Evolutionary conservation across 108 stramenopile genomes (phyloP).

Genomic region (Cyclotella choctawhatcheeana): DNA sequence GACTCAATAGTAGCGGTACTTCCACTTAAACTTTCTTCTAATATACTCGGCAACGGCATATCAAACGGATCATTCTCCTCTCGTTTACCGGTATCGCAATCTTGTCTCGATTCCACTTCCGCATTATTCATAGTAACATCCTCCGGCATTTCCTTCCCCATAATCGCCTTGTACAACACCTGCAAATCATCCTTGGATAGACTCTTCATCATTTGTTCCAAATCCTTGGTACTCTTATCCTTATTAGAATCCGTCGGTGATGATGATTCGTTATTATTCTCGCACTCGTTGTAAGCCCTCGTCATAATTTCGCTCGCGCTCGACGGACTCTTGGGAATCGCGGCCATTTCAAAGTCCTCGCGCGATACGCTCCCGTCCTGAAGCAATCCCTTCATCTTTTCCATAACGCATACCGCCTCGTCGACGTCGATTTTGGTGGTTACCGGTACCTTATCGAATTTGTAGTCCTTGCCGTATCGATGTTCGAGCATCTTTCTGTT

Average conservation of each 20-base stretch:
- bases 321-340: background rate
- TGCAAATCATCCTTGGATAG: constrained; percentile 13
- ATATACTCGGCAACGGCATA: constrained; percentile 10
- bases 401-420: constrained; percentile 8
- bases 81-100: background rate
- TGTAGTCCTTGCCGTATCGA: constrained; percentile 13
- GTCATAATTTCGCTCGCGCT: too few species aligned
- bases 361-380: background rate
- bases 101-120: background rate
- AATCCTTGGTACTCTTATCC: background rate
- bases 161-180: constrained; percentile 15
- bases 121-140: too few species aligned
- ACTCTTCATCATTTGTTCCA: constrained; percentile 2
- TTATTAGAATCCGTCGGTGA: too few species aligned
- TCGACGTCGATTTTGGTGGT: constrained; percentile 10
- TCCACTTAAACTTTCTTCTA: constrained; percentile 13
- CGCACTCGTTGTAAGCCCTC: too few species aligned
- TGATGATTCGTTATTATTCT: too few species aligned
- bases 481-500: constrained; percentile 8
- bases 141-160: constrained; percentile 15
- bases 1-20: background rate
- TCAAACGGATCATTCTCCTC: background rate
- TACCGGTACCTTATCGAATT: background rate
- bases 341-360: background rate
- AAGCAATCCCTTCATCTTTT: constrained; percentile 4